These are phyloP conservation scores for Tritrichomonas foetus DNA, from an alignment of 208 protist genomes.

Conservation along the genomic window DNA sequence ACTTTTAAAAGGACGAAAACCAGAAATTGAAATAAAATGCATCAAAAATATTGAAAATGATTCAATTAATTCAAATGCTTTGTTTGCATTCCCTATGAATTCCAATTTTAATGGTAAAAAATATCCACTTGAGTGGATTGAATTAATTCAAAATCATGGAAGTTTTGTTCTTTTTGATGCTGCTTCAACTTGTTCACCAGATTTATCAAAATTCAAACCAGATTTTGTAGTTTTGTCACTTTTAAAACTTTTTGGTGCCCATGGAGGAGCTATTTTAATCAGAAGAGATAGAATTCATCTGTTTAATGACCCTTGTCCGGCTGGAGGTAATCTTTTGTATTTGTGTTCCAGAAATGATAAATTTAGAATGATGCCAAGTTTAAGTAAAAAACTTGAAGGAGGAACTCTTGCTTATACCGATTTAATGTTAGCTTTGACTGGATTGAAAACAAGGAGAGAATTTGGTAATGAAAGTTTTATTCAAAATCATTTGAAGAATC, in stretches of 20 bases:
- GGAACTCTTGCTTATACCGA: background rate
- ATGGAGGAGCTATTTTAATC: background rate
- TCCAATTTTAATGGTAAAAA: conserved; percentile 33
- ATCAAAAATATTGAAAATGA: no score
- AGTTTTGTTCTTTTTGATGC: background rate
- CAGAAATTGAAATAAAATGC: background rate
- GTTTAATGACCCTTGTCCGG: background rate
- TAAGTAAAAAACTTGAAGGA: background rate
- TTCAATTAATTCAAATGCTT: background rate
- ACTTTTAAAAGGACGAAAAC: no score
- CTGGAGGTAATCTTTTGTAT: background rate
- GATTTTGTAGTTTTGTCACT: background rate
- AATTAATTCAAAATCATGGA: background rate
- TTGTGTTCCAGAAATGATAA: background rate
- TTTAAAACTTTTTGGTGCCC: background rate
- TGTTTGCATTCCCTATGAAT: background rate
- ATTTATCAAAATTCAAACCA: background rate
- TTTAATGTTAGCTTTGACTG: background rate
- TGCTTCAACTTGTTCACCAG: background rate
- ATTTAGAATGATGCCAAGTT: background rate
- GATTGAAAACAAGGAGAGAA: background rate
- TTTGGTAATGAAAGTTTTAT: conserved; percentile 12
- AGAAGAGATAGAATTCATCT: background rate
- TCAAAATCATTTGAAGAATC: background rate
- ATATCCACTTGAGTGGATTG: conserved; percentile 26